Evolutionary conservation across 345 rosid genomes (phyloP).

Genomic region (Ceriops decandra): DNA sequence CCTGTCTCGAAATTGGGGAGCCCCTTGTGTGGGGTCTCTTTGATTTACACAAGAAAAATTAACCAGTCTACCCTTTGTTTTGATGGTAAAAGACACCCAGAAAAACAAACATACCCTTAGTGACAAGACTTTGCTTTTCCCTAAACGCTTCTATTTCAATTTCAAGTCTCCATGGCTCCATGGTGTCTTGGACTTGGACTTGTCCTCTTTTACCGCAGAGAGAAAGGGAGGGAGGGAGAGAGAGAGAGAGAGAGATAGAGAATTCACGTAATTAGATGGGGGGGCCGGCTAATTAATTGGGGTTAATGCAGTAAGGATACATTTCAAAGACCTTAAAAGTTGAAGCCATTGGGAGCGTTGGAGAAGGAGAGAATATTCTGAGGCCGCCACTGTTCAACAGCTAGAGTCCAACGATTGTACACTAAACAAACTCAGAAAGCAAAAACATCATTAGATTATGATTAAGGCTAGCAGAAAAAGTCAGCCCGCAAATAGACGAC

Average conservation of each 20-base stretch:
- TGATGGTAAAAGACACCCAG: conserved; percentile 38
- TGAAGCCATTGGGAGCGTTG: conserved; percentile 40
- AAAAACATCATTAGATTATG: conserved; percentile 91
- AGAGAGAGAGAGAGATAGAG: no score
- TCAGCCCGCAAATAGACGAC: conserved; percentile 90
- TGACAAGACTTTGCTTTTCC: conserved; percentile 55
- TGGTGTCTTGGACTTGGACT: background rate
- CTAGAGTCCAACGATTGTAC: conserved; percentile 55
- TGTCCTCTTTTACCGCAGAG: no score
- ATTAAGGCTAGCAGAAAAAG: conserved; percentile 66
- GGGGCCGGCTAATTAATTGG: background rate
- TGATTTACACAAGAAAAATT: conserved; percentile 17
- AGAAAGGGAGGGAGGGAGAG: no score
- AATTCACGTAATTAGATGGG: no score
- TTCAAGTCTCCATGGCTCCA: conserved; percentile 2
- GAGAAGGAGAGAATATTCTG: conserved; percentile 87
- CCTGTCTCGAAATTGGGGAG: conserved; percentile 20
- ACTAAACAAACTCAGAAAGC: conserved; percentile 48
- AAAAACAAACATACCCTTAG: conserved; percentile 49
- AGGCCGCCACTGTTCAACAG: conserved; percentile 78
- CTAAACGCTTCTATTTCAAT: conserved; percentile 13
- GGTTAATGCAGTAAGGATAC: conserved; percentile 12
- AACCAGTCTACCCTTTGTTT: conserved; percentile 6
- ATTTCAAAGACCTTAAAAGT: conserved; percentile 43
- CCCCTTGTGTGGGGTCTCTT: conserved; percentile 13